phyloP scores from a whole-genome alignment of 306 rosid species.

The Inga leiocalycina region DNA sequence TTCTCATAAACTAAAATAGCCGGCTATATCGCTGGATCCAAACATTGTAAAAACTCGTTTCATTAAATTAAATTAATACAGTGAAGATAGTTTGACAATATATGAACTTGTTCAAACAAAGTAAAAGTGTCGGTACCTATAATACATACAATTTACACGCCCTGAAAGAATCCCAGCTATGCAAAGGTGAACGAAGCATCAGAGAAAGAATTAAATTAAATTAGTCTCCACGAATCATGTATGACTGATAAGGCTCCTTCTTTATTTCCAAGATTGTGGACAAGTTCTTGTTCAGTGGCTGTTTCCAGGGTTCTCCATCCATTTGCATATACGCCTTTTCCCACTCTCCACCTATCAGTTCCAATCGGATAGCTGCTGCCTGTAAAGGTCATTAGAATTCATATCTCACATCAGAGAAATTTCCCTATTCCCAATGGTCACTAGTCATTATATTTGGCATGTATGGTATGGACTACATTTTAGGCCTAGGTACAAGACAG shows the following conservation, averaged over 20 bases:
- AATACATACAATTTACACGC: slow-evolving; percentile 27
- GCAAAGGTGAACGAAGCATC: not conserved
- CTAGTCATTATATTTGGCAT: not conserved
- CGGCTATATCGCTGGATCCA: not conserved
- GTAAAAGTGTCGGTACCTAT: not conserved
- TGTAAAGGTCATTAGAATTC: slow-evolving; percentile 32
- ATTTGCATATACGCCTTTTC: slow-evolving; percentile 76
- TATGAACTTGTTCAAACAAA: not conserved
- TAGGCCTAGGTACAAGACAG: not conserved
- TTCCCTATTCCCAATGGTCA: not conserved
- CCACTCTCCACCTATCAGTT: slow-evolving; percentile 98
- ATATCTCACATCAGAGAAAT: not conserved
- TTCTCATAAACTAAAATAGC: not conserved
- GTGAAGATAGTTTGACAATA: not conserved
- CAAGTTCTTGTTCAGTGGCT: slow-evolving; percentile 63
- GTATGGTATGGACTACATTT: not conserved
- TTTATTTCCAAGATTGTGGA: slow-evolving; percentile 83
- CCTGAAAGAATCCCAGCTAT: slow-evolving; percentile 20
- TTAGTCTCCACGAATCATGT: slow-evolving; percentile 72
- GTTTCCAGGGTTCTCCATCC: slow-evolving; percentile 99
- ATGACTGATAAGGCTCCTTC: slow-evolving; percentile 78
- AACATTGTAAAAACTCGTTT: not conserved
- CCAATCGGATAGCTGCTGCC: slow-evolving; percentile 90
- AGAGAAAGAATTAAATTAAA: not conserved
- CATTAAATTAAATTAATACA: not conserved